Percentiles rank a stretch among this genome's conserved stretches.
phyloP scores from a whole-genome alignment of 1,139 yeast species.

The Protomyces lactucae-debilis region DNA sequence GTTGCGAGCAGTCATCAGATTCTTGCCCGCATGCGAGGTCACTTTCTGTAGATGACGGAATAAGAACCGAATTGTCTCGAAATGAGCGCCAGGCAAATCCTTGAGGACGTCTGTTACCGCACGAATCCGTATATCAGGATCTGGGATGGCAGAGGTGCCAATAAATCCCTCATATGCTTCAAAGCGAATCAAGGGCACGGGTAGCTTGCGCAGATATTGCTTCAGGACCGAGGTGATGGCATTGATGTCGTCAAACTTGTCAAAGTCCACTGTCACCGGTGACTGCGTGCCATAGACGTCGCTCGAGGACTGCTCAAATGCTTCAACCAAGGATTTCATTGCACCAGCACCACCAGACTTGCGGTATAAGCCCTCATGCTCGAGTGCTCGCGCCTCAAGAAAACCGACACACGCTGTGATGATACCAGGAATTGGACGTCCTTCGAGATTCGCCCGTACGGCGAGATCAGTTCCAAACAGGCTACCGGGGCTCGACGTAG shows the following conservation, averaged over 20 bases:
- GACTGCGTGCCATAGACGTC: neutral
- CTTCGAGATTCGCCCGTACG: slow-evolving; percentile 57
- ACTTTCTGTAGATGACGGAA: slow-evolving; percentile 53
- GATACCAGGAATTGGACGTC: slow-evolving; percentile 60
- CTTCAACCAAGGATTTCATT: slow-evolving; percentile 50
- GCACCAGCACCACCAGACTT: slow-evolving; percentile 85
- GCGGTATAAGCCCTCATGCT: slow-evolving; percentile 80
- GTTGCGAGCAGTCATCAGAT: slow-evolving; percentile 67
- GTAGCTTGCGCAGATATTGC: slow-evolving; percentile 75
- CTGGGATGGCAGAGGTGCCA: slow-evolving; percentile 34
- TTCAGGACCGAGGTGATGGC: slow-evolving; percentile 84
- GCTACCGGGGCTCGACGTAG: neutral
- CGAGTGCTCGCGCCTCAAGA: slow-evolving; percentile 69
- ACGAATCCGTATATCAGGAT: slow-evolving; percentile 36
- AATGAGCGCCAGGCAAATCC: slow-evolving; percentile 64
- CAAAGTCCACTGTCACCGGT: slow-evolving; percentile 9
- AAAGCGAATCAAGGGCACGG: slow-evolving; percentile 77
- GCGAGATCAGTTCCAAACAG: slow-evolving; percentile 42
- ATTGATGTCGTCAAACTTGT: slow-evolving; percentile 62
- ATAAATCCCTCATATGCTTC: slow-evolving; percentile 64
- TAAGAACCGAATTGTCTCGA: slow-evolving; percentile 51
- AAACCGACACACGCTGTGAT: slow-evolving; percentile 69
- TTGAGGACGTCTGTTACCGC: slow-evolving; percentile 41
- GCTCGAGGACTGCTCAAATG: slow-evolving; percentile 38
- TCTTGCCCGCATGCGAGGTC: neutral